phyloP scores from a whole-genome alignment of 352 stramenopile genomes.

The Phytopythium vexans region DNA sequence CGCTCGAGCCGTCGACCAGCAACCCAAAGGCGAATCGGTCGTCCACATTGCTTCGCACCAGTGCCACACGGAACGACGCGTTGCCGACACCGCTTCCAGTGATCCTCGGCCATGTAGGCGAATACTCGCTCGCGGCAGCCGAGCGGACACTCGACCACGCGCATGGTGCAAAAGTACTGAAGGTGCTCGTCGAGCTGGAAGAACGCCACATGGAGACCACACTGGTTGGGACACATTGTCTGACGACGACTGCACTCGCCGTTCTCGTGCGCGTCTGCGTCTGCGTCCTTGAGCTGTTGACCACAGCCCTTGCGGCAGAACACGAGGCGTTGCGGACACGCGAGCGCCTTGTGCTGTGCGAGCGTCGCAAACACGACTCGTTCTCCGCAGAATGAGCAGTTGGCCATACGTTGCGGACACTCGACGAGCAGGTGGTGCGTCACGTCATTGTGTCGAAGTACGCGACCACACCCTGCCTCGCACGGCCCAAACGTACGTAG shows the following conservation, averaged over 20 bases:
- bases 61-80: constrained; percentile 57
- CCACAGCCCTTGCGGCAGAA: constrained; percentile 60
- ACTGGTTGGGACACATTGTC: constrained; percentile 52
- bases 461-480: constrained; percentile 36
- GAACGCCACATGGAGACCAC: constrained; percentile 33
- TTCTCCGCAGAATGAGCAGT: constrained; percentile 48
- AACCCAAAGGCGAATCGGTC: constrained; percentile 68
- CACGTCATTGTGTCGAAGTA: constrained; percentile 48
- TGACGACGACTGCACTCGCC: constrained; percentile 39
- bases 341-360: constrained; percentile 34
- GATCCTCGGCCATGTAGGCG: constrained; percentile 52
- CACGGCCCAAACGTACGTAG: constrained; percentile 48
- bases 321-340: constrained; percentile 50
- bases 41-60: constrained; percentile 39
- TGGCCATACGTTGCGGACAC: constrained; percentile 42
- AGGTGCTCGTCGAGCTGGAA: constrained; percentile 39
- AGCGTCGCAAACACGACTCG: constrained; percentile 30
- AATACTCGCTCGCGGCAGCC: constrained; percentile 57
- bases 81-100: constrained; percentile 64
- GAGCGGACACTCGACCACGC: constrained; percentile 53
- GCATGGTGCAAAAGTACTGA: constrained; percentile 45
- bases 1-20: constrained; percentile 25
- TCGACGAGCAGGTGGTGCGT: constrained; percentile 54
- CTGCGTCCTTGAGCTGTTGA: constrained; percentile 27
- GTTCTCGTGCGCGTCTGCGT: constrained; percentile 41